A percentile compares a stretch with the other conserved stretches of the same genome.
These are phyloP conservation scores for Pichia sp. DNA, from an alignment of 1,139 yeast species.

Conservation along the genomic window DNA sequence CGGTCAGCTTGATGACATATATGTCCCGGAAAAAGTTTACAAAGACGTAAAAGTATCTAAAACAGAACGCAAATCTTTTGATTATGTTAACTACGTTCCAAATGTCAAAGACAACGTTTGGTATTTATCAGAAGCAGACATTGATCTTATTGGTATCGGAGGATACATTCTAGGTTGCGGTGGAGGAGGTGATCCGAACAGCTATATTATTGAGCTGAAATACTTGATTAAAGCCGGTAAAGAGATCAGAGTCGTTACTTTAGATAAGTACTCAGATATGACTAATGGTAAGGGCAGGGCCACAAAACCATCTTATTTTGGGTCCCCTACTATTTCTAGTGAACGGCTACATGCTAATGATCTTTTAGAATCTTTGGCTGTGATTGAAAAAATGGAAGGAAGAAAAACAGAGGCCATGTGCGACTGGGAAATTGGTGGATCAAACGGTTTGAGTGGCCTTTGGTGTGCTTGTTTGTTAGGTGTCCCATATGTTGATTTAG, in stretches of 20 bases:
- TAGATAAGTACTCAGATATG: background rate
- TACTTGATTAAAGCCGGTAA: background rate
- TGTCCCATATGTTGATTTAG: background rate
- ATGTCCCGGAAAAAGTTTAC: background rate
- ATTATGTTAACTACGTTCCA: background rate
- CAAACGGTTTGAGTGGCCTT: background rate
- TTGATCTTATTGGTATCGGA: slow-evolving; percentile 4
- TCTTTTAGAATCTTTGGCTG: background rate
- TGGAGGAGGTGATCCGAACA: slow-evolving; percentile 3
- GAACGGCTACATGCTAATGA: slow-evolving; percentile 5
- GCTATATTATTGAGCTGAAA: background rate
- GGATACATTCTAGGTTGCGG: slow-evolving; percentile 6
- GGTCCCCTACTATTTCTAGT: slow-evolving; percentile 3
- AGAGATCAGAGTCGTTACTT: background rate
- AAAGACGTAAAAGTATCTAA: background rate
- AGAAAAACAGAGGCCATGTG: background rate
- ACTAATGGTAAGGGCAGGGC: background rate
- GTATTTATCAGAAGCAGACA: background rate
- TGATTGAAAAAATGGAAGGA: background rate
- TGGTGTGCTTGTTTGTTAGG: background rate
- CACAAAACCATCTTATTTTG: background rate
- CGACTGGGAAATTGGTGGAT: slow-evolving; percentile 1
- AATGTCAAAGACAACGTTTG: background rate
- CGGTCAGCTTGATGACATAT: background rate
- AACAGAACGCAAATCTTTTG: background rate